Percentiles rank a stretch among this genome's conserved stretches.
phyloP scores from a whole-genome alignment of 257 asterid species.

The Scutellaria baicalensis region DNA sequence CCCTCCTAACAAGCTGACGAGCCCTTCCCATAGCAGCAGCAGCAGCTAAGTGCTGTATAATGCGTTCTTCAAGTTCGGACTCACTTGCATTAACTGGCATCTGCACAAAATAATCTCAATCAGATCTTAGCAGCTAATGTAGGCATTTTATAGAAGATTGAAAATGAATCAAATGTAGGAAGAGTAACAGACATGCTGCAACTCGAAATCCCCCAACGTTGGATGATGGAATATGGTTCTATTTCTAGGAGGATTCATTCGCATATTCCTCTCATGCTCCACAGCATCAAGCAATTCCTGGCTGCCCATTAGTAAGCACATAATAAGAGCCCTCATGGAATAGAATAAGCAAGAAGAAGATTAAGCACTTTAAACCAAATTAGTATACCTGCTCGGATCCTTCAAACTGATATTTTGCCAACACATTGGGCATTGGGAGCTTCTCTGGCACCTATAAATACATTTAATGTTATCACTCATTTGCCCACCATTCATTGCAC shows the following conservation, averaged over 20 bases:
- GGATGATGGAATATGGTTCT: conserved; percentile 91
- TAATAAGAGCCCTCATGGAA: neutral
- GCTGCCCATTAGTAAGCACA: conserved; percentile 43
- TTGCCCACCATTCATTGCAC: neutral
- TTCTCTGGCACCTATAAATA: conserved; percentile 41
- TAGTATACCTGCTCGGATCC: conserved; percentile 60
- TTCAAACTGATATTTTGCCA: conserved; percentile 77
- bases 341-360: neutral
- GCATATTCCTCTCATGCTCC: conserved; percentile 75
- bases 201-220: conserved; percentile 84
- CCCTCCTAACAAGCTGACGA: conserved; percentile 70
- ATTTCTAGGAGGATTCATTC: conserved; percentile 85
- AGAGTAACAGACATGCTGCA: conserved; percentile 67
- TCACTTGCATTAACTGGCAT: conserved; percentile 68
- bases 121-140: too few species aligned
- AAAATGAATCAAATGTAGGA: neutral
- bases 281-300: conserved; percentile 94
- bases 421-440: conserved; percentile 97
- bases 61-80: conserved; percentile 78
- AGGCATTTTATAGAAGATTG: neutral
- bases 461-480: neutral
- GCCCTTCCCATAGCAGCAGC: conserved; percentile 94
- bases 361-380: neutral
- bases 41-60: conserved; percentile 84
- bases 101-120: conserved; percentile 26